Percentiles rank a stretch among this genome's conserved stretches.
These are phyloP conservation scores for Solanum clarkiae DNA, from an alignment of 257 asterid species.

Conservation along the genomic window DNA sequence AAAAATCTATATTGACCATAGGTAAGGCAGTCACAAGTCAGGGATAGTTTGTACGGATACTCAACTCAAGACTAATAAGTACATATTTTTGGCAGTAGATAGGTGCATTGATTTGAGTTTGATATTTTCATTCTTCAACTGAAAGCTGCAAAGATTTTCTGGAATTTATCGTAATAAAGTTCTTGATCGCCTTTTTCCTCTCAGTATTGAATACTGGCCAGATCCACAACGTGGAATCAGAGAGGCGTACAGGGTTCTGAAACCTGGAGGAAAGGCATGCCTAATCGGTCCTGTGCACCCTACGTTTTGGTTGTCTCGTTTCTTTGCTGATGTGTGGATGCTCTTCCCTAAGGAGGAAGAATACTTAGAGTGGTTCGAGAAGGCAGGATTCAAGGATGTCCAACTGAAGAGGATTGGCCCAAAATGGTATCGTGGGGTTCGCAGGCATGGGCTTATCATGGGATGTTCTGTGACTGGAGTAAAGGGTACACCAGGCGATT, in stretches of 20 bases:
- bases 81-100: background rate
- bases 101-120: background rate
- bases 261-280: slow-evolving; percentile 85
- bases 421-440: slow-evolving; percentile 97
- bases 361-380: slow-evolving; percentile 87
- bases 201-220: slow-evolving; percentile 97
- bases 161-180: background rate
- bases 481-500: slow-evolving; percentile 80
- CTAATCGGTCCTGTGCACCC: slow-evolving; percentile 92
- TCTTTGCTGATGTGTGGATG: slow-evolving; percentile 98
- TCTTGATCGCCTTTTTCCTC: background rate
- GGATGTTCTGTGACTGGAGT: slow-evolving; percentile 95
- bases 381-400: slow-evolving; percentile 85
- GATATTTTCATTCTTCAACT: background rate
- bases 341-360: slow-evolving; percentile 98
- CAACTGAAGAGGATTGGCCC: slow-evolving; percentile 92
- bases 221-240: slow-evolving; percentile 95
- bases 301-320: slow-evolving; percentile 78
- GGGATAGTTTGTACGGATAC: background rate
- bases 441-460: slow-evolving; percentile 95
- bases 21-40: background rate
- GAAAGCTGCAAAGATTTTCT: background rate
- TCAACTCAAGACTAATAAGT: background rate
- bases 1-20: background rate
- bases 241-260: slow-evolving; percentile 92